A percentile compares a stretch with the other conserved stretches of the same genome.
Conservation (phyloP, 768 basidiomycete genomes). For the Kwoniella sp. region DNA sequence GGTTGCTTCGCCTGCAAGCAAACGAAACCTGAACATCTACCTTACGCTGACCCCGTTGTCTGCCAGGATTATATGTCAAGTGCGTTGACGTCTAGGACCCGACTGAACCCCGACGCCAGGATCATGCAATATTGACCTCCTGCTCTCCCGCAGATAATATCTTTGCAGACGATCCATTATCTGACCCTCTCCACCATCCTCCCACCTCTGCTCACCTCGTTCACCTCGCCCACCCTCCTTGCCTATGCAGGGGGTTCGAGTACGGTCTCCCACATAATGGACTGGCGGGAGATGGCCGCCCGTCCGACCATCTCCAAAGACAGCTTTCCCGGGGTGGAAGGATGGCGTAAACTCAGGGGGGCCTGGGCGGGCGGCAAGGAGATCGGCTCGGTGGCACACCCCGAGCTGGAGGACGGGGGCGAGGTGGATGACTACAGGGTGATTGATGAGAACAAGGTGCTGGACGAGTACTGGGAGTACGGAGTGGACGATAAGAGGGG, state of each 20-base stretch:
- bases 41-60: neutral
- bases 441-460: slow-evolving; percentile 19
- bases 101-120: too few species aligned
- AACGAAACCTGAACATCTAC: neutral
- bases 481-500: slow-evolving; percentile 72
- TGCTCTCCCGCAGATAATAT: slow-evolving; percentile 85
- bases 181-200: slow-evolving; percentile 75
- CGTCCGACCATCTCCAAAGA: slow-evolving; percentile 59
- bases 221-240: slow-evolving; percentile 55
- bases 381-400: slow-evolving; percentile 60
- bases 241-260: slow-evolving; percentile 46
- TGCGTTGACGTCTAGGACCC: slow-evolving; percentile 46
- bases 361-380: slow-evolving; percentile 77
- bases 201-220: slow-evolving; percentile 69
- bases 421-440: slow-evolving; percentile 12
- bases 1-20: too few species aligned
- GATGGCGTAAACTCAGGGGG: slow-evolving; percentile 64
- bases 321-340: slow-evolving; percentile 35
- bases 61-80: slow-evolving; percentile 69
- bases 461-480: slow-evolving; percentile 58
- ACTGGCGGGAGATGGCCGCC: slow-evolving; percentile 95
- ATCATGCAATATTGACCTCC: too few species aligned
- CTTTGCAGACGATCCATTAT: slow-evolving; percentile 90
- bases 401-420: slow-evolving; percentile 14
- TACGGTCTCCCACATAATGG: slow-evolving; percentile 62